phyloP scores from a whole-genome alignment of 2,329 filamentous ascomycete species.

The Xylaria arbuscula region DNA sequence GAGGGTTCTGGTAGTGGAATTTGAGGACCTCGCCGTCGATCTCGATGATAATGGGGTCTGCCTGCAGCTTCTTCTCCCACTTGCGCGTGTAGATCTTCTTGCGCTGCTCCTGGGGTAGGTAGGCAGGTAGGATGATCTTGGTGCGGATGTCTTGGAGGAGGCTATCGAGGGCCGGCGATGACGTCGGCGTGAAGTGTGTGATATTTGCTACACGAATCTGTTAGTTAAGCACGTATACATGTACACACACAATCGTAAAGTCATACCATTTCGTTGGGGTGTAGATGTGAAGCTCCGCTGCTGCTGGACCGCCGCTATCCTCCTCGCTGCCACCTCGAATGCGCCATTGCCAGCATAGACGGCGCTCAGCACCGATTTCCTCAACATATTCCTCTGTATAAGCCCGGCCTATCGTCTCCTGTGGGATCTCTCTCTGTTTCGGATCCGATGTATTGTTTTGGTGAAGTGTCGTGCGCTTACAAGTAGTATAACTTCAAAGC shows the following conservation, averaged over 20 bases:
- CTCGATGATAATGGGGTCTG: conserved; percentile 68
- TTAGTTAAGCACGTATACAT: background rate
- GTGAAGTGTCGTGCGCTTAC: background rate
- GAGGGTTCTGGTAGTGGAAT: conserved; percentile 61
- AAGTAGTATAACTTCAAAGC: background rate
- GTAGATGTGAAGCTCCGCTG: conserved; percentile 48
- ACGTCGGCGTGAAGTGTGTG: conserved; percentile 62
- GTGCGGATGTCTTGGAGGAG: conserved; percentile 65
- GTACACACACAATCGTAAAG: background rate
- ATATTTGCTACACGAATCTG: conserved; percentile 45
- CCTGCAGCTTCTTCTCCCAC: conserved; percentile 60
- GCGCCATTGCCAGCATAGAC: conserved; percentile 43
- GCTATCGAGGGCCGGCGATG: conserved; percentile 64
- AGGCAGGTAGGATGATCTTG: conserved; percentile 70
- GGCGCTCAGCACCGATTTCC: conserved; percentile 45
- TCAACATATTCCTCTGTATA: conserved; percentile 42
- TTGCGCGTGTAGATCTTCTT: conserved; percentile 63
- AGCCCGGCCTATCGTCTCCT: background rate
- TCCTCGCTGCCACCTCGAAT: conserved; percentile 42
- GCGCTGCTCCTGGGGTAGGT: conserved; percentile 65
- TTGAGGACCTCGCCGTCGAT: conserved; percentile 66
- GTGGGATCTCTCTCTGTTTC: background rate
- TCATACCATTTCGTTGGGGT: conserved; percentile 44
- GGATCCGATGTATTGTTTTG: background rate
- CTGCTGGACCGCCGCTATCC: conserved; percentile 39